phyloP scores from a whole-genome alignment of 352 stramenopile genomes.

The Blastocystis sp. region DNA sequence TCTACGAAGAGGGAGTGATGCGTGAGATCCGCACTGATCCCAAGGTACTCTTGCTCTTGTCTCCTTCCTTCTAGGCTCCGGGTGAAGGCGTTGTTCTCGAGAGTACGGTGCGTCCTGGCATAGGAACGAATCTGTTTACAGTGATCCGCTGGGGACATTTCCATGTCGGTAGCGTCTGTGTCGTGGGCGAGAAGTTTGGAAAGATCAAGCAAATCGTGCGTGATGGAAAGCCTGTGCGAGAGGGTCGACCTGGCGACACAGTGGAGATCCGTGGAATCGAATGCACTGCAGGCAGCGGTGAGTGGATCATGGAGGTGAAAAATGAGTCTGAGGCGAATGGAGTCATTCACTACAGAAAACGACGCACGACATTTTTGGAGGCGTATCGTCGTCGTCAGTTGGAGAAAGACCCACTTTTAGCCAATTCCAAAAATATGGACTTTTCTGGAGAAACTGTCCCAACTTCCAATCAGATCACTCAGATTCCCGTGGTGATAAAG shows the following conservation, averaged over 20 bases:
- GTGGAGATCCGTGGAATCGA: slow-evolving; percentile 80
- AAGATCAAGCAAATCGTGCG: slow-evolving; percentile 80
- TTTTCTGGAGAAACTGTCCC: background rate
- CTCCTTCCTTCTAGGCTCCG: slow-evolving; percentile 60
- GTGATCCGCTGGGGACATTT: slow-evolving; percentile 94
- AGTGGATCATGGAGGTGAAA: slow-evolving; percentile 69
- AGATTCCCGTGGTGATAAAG: slow-evolving; percentile 92
- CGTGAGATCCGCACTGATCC: slow-evolving; percentile 86
- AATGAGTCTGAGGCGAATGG: background rate
- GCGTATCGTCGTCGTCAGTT: slow-evolving; percentile 58
- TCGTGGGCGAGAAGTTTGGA: slow-evolving; percentile 85
- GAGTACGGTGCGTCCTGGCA: slow-evolving; percentile 81
- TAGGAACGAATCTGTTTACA: slow-evolving; percentile 86
- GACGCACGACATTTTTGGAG: background rate
- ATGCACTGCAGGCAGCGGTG: slow-evolving; percentile 73
- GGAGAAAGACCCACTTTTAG: slow-evolving; percentile 68
- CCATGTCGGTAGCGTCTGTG: slow-evolving; percentile 82
- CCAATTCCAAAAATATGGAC: background rate
- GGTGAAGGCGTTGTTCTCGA: slow-evolving; percentile 92
- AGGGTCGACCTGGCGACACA: slow-evolving; percentile 78
- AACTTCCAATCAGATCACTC: slow-evolving; percentile 60
- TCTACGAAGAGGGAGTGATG: slow-evolving; percentile 91
- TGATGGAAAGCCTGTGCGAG: slow-evolving; percentile 72
- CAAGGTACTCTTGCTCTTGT: slow-evolving; percentile 62
- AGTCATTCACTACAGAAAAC: background rate